These are phyloP conservation scores for Exidia glandulosa DNA, from an alignment of 768 basidiomycete genomes.

Conservation along the genomic window DNA sequence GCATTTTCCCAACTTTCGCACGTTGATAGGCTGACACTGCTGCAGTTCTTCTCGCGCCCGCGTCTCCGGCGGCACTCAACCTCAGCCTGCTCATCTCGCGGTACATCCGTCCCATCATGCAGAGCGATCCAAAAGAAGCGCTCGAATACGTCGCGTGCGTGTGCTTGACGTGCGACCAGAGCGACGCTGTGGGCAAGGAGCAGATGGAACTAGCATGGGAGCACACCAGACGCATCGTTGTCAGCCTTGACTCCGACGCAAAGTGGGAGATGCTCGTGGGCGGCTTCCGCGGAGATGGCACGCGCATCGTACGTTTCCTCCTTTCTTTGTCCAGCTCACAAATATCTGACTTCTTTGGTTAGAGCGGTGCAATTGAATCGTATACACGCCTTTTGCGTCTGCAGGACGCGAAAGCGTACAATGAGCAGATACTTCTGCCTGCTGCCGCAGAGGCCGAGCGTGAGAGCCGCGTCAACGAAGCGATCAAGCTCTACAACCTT, in stretches of 20 bases:
- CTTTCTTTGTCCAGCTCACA: background rate
- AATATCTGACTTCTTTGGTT: background rate
- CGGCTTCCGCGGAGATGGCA: constrained; percentile 82
- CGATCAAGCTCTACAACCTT: constrained; percentile 91
- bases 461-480: constrained; percentile 78
- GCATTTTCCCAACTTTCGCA: constrained; percentile 17
- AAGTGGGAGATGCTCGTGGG: constrained; percentile 92
- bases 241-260: constrained; percentile 63
- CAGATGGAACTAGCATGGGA: constrained; percentile 79
- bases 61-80: constrained; percentile 60
- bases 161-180: constrained; percentile 64
- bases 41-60: constrained; percentile 59
- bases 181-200: constrained; percentile 62
- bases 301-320: constrained; percentile 59
- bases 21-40: background rate
- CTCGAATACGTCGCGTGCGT: constrained; percentile 91
- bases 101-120: constrained; percentile 85
- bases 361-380: constrained; percentile 86
- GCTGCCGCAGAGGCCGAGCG: constrained; percentile 76
- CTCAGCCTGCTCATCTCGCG: constrained; percentile 83
- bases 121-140: constrained; percentile 87
- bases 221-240: constrained; percentile 65
- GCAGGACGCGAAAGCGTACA: constrained; percentile 52
- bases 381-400: constrained; percentile 68
- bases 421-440: constrained; percentile 69